A percentile compares a stretch with the other conserved stretches of the same genome.
Conservation (phyloP, 441 rosid species). For the Adansonia rubrostipa region DNA sequence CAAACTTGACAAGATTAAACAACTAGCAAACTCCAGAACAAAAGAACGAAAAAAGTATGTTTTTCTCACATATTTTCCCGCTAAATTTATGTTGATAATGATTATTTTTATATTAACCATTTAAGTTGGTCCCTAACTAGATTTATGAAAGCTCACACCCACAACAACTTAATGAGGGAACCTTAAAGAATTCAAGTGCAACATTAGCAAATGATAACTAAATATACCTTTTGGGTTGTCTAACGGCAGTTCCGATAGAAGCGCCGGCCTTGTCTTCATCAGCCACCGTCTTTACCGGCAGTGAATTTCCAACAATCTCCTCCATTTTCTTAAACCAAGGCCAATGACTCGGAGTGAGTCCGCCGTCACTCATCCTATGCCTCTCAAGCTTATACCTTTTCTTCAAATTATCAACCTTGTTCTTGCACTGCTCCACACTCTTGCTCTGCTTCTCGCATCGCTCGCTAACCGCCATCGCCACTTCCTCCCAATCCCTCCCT, state of each 20-base stretch:
- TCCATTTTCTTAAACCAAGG: slow-evolving; percentile 94
- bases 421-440: slow-evolving; percentile 97
- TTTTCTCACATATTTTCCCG: neutral
- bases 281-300: slow-evolving; percentile 38
- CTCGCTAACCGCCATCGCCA: slow-evolving; percentile 74
- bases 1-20: neutral
- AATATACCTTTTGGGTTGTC: slow-evolving; percentile 63
- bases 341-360: slow-evolving; percentile 71
- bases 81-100: neutral
- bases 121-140: neutral
- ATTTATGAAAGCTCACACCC: neutral
- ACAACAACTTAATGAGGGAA: slow-evolving; percentile 6
- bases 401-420: slow-evolving; percentile 85
- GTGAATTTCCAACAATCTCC: slow-evolving; percentile 71
- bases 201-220: neutral
- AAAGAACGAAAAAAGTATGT: neutral
- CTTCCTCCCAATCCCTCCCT: slow-evolving; percentile 97
- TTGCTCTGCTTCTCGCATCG: slow-evolving; percentile 61
- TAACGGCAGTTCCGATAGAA: slow-evolving; percentile 42
- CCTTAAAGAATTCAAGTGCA: neutral
- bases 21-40: neutral
- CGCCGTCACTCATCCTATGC: slow-evolving; percentile 69
- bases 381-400: slow-evolving; percentile 82
- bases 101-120: neutral
- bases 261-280: slow-evolving; percentile 55